phyloP scores from a whole-genome alignment of 176 grass and related monocot genomes.

The Ananas comosus region DNA sequence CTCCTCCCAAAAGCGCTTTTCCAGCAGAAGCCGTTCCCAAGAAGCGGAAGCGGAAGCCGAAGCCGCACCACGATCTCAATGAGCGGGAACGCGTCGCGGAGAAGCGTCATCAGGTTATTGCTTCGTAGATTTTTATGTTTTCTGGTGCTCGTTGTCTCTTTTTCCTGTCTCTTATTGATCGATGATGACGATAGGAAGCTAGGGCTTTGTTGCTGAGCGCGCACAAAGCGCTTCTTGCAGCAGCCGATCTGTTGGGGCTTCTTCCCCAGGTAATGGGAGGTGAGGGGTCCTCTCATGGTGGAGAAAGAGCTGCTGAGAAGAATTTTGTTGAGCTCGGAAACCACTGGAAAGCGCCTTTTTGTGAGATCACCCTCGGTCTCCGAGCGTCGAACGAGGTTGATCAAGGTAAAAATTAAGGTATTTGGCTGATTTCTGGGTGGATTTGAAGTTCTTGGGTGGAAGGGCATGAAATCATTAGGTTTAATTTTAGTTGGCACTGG shows the following conservation, averaged over 20 bases:
- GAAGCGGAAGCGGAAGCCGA: slow-evolving; percentile 45
- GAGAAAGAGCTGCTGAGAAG: slow-evolving; percentile 21
- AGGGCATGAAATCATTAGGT: too few species aligned
- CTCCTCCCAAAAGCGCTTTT: background rate
- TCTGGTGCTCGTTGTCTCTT: background rate
- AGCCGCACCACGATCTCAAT: slow-evolving; percentile 33
- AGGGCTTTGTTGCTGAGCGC: slow-evolving; percentile 45
- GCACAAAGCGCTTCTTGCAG: slow-evolving; percentile 39
- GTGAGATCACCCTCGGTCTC: slow-evolving; percentile 50
- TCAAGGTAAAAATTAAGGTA: slow-evolving; percentile 28
- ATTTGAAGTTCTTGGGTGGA: too few species aligned
- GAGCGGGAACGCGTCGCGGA: slow-evolving; percentile 52
- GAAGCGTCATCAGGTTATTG: slow-evolving; percentile 51
- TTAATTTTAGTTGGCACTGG: too few species aligned
- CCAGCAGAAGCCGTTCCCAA: slow-evolving; percentile 3
- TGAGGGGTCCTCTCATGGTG: slow-evolving; percentile 9
- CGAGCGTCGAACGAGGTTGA: slow-evolving; percentile 11
- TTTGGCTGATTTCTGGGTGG: too few species aligned
- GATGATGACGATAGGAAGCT: slow-evolving; percentile 34
- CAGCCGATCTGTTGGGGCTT: slow-evolving; percentile 40
- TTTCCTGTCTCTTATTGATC: slow-evolving; percentile 8
- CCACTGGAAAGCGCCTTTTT: slow-evolving; percentile 64
- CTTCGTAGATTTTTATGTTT: background rate
- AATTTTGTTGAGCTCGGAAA: slow-evolving; percentile 64
- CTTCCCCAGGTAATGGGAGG: slow-evolving; percentile 32